phyloP scores from a whole-genome alignment of 1,139 yeast genomes.

The Nakaseomyces uthaithaninus region DNA sequence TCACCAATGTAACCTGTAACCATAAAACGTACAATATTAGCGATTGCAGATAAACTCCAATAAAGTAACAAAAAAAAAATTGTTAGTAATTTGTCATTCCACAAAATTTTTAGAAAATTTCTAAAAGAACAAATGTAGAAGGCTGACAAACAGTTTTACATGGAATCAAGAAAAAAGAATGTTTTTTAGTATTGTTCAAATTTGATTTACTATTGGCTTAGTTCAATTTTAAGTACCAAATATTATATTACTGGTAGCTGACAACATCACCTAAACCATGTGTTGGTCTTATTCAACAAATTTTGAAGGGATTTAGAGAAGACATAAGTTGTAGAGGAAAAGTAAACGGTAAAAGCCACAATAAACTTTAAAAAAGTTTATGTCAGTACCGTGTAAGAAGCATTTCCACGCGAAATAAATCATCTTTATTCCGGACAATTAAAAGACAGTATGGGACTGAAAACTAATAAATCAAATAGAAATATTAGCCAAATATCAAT shows the following conservation, averaged over 20 bases:
- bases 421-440: constrained; percentile 79
- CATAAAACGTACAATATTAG: background rate
- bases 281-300: too few species aligned
- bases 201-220: too few species aligned
- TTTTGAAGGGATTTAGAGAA: too few species aligned
- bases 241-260: too few species aligned
- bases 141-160: constrained; percentile 6
- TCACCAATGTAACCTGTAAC: constrained; percentile 86
- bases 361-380: constrained; percentile 6
- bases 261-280: too few species aligned
- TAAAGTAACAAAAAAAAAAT: too few species aligned
- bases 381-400: constrained; percentile 65
- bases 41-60: background rate
- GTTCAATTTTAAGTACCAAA: too few species aligned
- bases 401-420: constrained; percentile 44
- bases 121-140: too few species aligned
- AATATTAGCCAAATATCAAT: constrained; percentile 5
- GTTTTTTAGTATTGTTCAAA: too few species aligned
- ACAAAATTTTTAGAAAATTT: too few species aligned
- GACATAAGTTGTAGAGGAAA: constrained; percentile 50
- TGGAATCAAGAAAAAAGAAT: too few species aligned
- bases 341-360: constrained; percentile 49
- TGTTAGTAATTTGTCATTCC: constrained; percentile 6
- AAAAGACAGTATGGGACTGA: constrained; percentile 95
- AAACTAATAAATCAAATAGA: constrained; percentile 10